These are phyloP conservation scores for Ramalina intermedia DNA, from an alignment of 495 filamentous ascomycete species.

Conservation along the genomic window DNA sequence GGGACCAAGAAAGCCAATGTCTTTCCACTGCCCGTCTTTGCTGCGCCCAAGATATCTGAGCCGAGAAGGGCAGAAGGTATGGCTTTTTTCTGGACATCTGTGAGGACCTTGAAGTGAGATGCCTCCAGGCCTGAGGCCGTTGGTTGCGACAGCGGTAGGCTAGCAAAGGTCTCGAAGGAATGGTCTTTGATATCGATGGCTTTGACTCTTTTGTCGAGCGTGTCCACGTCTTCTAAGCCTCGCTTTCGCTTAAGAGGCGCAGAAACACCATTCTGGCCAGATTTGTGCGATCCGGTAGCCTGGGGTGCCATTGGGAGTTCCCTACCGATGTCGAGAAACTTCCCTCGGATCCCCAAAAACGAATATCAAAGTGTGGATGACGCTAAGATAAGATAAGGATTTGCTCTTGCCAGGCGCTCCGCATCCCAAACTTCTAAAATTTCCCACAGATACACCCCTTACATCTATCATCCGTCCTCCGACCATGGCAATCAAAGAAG, in stretches of 20 bases:
- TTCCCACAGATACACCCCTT: not conserved
- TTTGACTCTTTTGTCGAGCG: slow-evolving; percentile 33
- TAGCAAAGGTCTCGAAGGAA: slow-evolving; percentile 54
- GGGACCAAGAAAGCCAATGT: slow-evolving; percentile 88
- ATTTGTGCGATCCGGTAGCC: not conserved
- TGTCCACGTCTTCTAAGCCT: slow-evolving; percentile 28
- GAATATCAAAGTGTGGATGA: not conserved
- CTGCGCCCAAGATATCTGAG: slow-evolving; percentile 80
- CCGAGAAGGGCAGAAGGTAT: slow-evolving; percentile 78
- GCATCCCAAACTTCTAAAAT: not conserved
- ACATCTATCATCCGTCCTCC: not conserved
- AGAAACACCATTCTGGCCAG: slow-evolving; percentile 2
- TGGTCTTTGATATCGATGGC: slow-evolving; percentile 31
- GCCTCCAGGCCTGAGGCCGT: slow-evolving; percentile 66
- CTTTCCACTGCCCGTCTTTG: slow-evolving; percentile 94
- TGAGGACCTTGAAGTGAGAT: slow-evolving; percentile 81
- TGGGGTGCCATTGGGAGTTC: slow-evolving; percentile 5
- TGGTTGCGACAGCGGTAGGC: slow-evolving; percentile 76
- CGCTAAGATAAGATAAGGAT: slow-evolving; percentile 13
- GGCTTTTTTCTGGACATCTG: slow-evolving; percentile 80
- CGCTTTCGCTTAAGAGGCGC: slow-evolving; percentile 50
- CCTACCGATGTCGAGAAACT: not conserved
- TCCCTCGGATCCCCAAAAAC: not conserved
- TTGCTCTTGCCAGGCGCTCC: not conserved
- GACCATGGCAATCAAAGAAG: slow-evolving; percentile 12